These are phyloP conservation scores for Trametes sanguinea DNA, from an alignment of 768 basidiomycete species.

Conservation along the genomic window DNA sequence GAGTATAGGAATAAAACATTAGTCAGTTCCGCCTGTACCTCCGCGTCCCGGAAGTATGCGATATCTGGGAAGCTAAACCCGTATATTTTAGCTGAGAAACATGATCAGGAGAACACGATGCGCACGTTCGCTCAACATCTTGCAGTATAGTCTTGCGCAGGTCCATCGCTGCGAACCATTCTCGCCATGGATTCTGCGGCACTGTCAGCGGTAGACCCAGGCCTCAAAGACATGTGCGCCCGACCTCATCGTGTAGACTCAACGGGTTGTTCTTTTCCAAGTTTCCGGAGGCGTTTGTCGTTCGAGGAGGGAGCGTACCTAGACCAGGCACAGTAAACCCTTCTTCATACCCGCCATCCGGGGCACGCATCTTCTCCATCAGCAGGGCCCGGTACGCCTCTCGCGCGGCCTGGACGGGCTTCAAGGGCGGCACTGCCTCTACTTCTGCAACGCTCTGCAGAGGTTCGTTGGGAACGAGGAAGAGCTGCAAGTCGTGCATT, in stretches of 20 bases:
- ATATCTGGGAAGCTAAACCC: slow-evolving; percentile 90
- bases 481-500: slow-evolving; percentile 48
- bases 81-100: background rate
- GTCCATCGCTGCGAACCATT: slow-evolving; percentile 90
- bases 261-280: slow-evolving; percentile 79
- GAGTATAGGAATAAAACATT: slow-evolving; percentile 89
- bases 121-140: slow-evolving; percentile 95
- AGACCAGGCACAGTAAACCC: slow-evolving; percentile 61
- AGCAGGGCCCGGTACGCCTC: slow-evolving; percentile 59
- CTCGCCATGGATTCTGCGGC: slow-evolving; percentile 87
- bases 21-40: slow-evolving; percentile 78
- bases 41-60: slow-evolving; percentile 76
- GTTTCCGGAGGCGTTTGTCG: slow-evolving; percentile 37
- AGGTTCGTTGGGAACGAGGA: slow-evolving; percentile 68
- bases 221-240: slow-evolving; percentile 10
- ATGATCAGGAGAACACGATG: slow-evolving; percentile 12
- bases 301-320: slow-evolving; percentile 34
- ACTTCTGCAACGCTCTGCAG: slow-evolving; percentile 50
- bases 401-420: slow-evolving; percentile 49
- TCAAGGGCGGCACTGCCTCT: slow-evolving; percentile 30
- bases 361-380: slow-evolving; percentile 73
- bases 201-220: background rate
- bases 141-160: slow-evolving; percentile 86
- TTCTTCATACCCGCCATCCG: slow-evolving; percentile 82
- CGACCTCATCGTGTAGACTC: slow-evolving; percentile 74